These are phyloP conservation scores for Fomitopsis serialis DNA, from an alignment of 768 basidiomycete genomes.

Conservation along the genomic window DNA sequence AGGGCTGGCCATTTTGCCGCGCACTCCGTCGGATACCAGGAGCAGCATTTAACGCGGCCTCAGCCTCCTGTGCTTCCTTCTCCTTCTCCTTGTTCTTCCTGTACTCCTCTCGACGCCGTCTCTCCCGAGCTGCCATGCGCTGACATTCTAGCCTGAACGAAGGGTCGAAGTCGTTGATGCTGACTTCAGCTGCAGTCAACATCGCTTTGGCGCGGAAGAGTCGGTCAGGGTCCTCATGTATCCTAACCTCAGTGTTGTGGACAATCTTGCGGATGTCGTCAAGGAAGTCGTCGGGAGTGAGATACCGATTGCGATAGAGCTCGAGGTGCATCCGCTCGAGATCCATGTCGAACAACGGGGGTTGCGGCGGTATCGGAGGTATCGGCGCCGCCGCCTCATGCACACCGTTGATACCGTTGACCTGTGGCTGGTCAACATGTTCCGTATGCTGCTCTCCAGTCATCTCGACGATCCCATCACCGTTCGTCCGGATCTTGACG, in stretches of 20 bases:
- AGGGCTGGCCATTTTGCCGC: conserved; percentile 64
- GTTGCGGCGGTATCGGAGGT: conserved; percentile 31
- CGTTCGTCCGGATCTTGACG: conserved; percentile 30
- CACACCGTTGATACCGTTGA: conserved; percentile 32
- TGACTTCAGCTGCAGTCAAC: conserved; percentile 80
- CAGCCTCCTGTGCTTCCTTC: conserved; percentile 18
- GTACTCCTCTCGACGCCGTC: conserved; percentile 54
- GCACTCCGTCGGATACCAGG: conserved; percentile 66
- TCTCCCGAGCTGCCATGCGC: conserved; percentile 76
- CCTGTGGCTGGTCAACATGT: conserved; percentile 13
- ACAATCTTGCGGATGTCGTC: conserved; percentile 78
- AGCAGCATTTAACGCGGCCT: conserved; percentile 21
- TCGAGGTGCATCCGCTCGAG: conserved; percentile 86
- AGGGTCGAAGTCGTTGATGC: conserved; percentile 81
- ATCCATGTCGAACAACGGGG: conserved; percentile 78
- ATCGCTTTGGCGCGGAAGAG: conserved; percentile 82
- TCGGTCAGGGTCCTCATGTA: conserved; percentile 65
- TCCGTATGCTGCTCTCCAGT: conserved; percentile 27
- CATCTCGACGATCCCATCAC: conserved; percentile 41
- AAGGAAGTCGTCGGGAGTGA: conserved; percentile 85
- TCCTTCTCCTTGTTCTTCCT: conserved; percentile 27
- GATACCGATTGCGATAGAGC: conserved; percentile 80
- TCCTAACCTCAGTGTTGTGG: conserved; percentile 58
- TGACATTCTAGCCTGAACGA: conserved; percentile 79
- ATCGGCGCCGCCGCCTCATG: conserved; percentile 21